Conservation (phyloP, 2,329 filamentous ascomycete species). For the Chaetomium olivaceum region DNA sequence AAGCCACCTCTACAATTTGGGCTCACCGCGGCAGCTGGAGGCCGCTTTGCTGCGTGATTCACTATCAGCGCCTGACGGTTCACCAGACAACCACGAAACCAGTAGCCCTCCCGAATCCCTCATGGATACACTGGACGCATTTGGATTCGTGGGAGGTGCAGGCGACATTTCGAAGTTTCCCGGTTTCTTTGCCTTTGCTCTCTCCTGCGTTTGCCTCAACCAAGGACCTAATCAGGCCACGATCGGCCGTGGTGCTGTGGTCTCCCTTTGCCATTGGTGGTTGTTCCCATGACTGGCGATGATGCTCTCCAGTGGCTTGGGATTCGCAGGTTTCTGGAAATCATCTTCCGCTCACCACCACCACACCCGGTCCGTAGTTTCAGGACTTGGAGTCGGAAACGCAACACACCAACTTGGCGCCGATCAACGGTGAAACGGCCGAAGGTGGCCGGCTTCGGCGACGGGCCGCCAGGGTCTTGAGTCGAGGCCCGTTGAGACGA, state of each 20-base stretch:
- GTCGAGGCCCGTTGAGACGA: not conserved
- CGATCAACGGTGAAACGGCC: conserved; percentile 9
- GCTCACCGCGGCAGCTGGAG: not conserved
- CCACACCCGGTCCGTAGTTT: not conserved
- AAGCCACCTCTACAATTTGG: not conserved
- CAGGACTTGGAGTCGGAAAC: conserved; percentile 2
- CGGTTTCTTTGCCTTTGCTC: not conserved
- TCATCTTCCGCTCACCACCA: not conserved
- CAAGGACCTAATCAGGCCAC: not conserved
- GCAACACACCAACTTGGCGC: not conserved
- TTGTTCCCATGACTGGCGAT: not conserved
- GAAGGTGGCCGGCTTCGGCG: not conserved
- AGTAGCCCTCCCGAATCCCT: conserved; percentile 10
- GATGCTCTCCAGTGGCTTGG: not conserved
- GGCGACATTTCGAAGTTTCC: not conserved
- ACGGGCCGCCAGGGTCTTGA: not conserved
- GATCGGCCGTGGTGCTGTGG: not conserved
- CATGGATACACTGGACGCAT: not conserved
- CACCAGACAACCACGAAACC: not conserved
- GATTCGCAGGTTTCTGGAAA: not conserved
- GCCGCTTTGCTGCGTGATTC: not conserved
- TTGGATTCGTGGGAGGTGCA: not conserved
- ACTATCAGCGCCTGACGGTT: not conserved
- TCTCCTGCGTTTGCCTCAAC: not conserved
- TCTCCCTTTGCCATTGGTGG: not conserved